These are phyloP conservation scores for Grigorovia yakushimaensis DNA, from an alignment of 805 yeast genomes.

Conservation along the genomic window DNA sequence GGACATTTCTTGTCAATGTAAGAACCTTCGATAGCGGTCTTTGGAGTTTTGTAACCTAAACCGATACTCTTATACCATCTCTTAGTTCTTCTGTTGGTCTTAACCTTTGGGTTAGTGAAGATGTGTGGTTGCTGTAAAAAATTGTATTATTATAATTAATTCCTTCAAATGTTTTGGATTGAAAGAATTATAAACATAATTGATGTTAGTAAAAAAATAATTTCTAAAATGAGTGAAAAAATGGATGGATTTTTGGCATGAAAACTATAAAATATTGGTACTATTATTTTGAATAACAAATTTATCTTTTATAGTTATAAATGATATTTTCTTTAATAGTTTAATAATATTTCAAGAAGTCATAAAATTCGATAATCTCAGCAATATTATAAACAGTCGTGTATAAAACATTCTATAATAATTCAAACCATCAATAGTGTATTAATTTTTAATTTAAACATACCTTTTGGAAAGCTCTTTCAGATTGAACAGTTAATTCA, in stretches of 20 bases:
- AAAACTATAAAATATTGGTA: too few relatives aligned
- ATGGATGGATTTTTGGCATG: too few relatives aligned
- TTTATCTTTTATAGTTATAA: too few relatives aligned
- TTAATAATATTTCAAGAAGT: too few relatives aligned
- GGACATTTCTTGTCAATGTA: constrained; percentile 99
- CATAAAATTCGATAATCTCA: too few relatives aligned
- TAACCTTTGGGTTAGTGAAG: constrained; percentile 99
- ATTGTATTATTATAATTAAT: too few relatives aligned
- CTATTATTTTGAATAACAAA: too few relatives aligned
- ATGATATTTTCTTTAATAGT: too few relatives aligned
- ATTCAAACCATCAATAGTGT: neutral
- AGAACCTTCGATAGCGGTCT: constrained; percentile 94
- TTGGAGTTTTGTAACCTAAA: constrained; percentile 99
- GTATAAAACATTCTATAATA: neutral
- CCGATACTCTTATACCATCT: constrained; percentile 99
- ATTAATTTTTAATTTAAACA: constrained; percentile 28
- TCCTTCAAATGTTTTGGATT: too few relatives aligned
- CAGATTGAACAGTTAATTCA: constrained; percentile 99
- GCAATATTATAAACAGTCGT: too few relatives aligned
- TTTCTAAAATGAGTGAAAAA: too few relatives aligned
- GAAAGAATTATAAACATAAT: too few relatives aligned
- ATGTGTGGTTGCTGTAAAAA: constrained; percentile 92
- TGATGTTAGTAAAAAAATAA: constrained; percentile 1
- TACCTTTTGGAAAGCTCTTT: constrained; percentile 99
- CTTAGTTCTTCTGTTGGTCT: constrained; percentile 97